Conservation (phyloP, 305 asterid species). For the Fraxinus angustifolia region DNA sequence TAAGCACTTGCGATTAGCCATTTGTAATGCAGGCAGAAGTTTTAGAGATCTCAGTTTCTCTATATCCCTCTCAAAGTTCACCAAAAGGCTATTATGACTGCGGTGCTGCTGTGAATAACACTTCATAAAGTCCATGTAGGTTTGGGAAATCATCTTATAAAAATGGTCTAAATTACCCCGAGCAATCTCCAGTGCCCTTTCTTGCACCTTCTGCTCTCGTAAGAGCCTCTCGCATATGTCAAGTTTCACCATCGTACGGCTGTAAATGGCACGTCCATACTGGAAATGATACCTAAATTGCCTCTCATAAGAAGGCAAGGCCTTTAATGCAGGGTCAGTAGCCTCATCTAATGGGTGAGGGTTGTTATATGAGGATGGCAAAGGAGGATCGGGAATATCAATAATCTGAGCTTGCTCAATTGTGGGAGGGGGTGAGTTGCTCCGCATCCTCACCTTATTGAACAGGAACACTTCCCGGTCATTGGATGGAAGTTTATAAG, state of each 20-base stretch:
- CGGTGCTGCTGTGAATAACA: conserved; percentile 78
- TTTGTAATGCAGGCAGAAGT: conserved; percentile 66
- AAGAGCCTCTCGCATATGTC: conserved; percentile 63
- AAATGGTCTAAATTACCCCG: conserved; percentile 77
- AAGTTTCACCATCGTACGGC: conserved; percentile 49
- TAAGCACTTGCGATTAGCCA: conserved; percentile 62
- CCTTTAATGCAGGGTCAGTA: conserved; percentile 84
- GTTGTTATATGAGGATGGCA: conserved; percentile 48
- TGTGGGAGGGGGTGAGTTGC: conserved; percentile 54
- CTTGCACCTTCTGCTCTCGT: conserved; percentile 87
- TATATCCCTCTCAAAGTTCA: conserved; percentile 69
- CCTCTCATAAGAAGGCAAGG: conserved; percentile 85
- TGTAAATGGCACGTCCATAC: conserved; percentile 64
- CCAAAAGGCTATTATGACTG: conserved; percentile 59
- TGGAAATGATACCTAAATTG: conserved; percentile 89
- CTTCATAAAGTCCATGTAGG: conserved; percentile 63
- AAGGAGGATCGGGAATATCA: conserved; percentile 63
- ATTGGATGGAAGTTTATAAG: conserved; percentile 70
- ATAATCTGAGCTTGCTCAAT: conserved; percentile 53
- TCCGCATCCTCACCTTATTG: conserved; percentile 80
- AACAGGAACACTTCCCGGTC: conserved; percentile 76
- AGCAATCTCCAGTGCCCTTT: conserved; percentile 85
- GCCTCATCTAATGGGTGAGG: conserved; percentile 82
- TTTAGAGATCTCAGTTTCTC: conserved; percentile 69
- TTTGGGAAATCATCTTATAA: conserved; percentile 71